Base-by-base conservation (phyloP, 352 stramenopile species). In the Elongisporangium anandrum region DNA sequence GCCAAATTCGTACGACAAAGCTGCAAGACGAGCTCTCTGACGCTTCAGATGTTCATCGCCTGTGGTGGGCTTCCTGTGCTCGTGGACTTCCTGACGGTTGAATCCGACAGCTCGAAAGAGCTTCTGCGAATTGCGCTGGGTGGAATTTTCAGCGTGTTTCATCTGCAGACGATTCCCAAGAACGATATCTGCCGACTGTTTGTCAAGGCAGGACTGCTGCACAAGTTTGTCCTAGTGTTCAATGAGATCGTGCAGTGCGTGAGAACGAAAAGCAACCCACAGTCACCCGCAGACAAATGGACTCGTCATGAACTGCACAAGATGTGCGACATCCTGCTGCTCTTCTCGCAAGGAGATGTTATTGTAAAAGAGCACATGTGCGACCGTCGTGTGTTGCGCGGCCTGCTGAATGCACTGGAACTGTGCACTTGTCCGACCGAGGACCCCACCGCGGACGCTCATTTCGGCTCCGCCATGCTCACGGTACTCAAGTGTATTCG, bases 151-250 rank as follows among this genome's bases (percentile, higher is more conserved):
- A 90, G 87, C 55, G 87, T 97, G 4, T 98, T 98, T 61, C 78
- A 83, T 8, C 78, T 98, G 3, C 92, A 96, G 63, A 95, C 90
- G 1, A 96, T 97, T 50, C 87, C 86, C 3, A 97, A 96, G 57
- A 96, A 97, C 64, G 92, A 98, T 56, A 97, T 97, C 62, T 98
- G 92, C 61, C 84, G 92, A 12, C 78, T 98, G n/a, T 98, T 98
- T 65, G 88, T 97, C 5, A 97, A 97, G 63, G 83, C 94, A 0
- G 92, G 92, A 0, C 64, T 98, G 10, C 70, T 98, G 8, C 79
- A 81, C 26, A 92, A 95, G 69, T 94, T 97, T 49, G 78, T 97
- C 41, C 63, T 83, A 1, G 85, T 96, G 0, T 96, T 97, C 65
- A 85, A 87, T 20, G 84, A 90, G 26, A 88, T 96, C 50, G 70